Conservation (phyloP, 2,329 filamentous ascomycete genomes). For the Colletotrichum echinochloae region DNA sequence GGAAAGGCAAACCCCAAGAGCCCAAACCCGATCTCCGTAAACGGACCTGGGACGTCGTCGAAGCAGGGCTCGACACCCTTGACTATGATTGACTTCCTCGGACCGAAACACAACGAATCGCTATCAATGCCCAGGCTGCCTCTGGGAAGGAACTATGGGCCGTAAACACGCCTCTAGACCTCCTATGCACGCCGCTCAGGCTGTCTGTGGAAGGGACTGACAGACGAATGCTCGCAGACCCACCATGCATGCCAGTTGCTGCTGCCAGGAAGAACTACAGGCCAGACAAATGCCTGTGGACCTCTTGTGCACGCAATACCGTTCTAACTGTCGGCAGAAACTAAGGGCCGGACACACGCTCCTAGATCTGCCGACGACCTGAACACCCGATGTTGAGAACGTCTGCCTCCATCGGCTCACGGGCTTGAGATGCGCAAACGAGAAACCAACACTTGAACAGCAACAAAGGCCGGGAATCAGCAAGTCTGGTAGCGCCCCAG, state of each 20-base stretch:
- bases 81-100: constrained; percentile 63
- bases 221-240: neutral
- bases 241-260: neutral
- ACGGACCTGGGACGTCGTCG: constrained; percentile 75
- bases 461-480: neutral
- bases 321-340: constrained; percentile 47
- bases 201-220: neutral
- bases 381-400: constrained; percentile 24
- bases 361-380: neutral
- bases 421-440: constrained; percentile 23
- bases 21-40: constrained; percentile 73
- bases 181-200: neutral
- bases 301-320: constrained; percentile 61
- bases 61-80: constrained; percentile 68
- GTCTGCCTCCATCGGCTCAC: constrained; percentile 30
- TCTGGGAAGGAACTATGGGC: constrained; percentile 5
- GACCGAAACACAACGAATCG: neutral
- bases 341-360: constrained; percentile 42
- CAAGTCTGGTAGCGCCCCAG: neutral
- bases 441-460: neutral
- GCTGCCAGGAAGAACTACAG: constrained; percentile 22
- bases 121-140: neutral
- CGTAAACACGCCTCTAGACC: neutral
- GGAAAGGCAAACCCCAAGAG: constrained; percentile 55
- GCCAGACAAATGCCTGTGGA: neutral